Evolutionary conservation across 331 rosid genomes (phyloP), one percentile per base, ranked within the genome.

Genomic region (Malus hybrid): DNA sequence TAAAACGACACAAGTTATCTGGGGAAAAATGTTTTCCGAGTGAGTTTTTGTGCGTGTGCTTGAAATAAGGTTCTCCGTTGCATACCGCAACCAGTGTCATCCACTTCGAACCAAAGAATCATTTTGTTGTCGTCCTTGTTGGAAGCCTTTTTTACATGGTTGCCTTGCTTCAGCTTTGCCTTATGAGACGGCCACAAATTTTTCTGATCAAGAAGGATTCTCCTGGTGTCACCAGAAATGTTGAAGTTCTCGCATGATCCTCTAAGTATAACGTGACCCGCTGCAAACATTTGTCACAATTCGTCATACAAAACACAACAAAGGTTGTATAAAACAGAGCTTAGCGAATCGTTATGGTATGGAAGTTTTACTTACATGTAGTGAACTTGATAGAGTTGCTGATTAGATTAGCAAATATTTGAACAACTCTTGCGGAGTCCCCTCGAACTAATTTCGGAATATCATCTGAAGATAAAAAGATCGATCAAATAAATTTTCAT

Each of bases 391-490:
- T 90, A 44, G 99, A 95, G 83, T 95, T 95, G 89, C 92, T 95
- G 84, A 95, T 92, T 73, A 95, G 82, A 78, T 95, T 95, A 22
- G 99, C 89, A 85, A 95, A 95, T 62, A 95, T 80, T 87, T 95
- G 99, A 85, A 95, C 97, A 50, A 95, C 99, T 80, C 99, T 90
- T 28, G 93, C 99, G 13, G 99, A 95, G 82, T 95, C 99, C 65
- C 99, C 99, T 69, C 82, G 89, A 62, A 95, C 97, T 62, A 95
- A 65, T 80, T 79, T 95, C 46, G 99, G 99, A 84, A 95, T 89
- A 64, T 95, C 97, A 83, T 92, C 99, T 95, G 83, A 79, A 76
- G 13, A 39, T 52, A 78, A 50, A 60, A 76, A 84, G 31, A 67
- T 39, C 56, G 13, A 69, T 65, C 32, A 77, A 13, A 76, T 33